phyloP scores from a whole-genome alignment of 2,329 filamentous ascomycete genomes.

The Penicillium sp. region DNA sequence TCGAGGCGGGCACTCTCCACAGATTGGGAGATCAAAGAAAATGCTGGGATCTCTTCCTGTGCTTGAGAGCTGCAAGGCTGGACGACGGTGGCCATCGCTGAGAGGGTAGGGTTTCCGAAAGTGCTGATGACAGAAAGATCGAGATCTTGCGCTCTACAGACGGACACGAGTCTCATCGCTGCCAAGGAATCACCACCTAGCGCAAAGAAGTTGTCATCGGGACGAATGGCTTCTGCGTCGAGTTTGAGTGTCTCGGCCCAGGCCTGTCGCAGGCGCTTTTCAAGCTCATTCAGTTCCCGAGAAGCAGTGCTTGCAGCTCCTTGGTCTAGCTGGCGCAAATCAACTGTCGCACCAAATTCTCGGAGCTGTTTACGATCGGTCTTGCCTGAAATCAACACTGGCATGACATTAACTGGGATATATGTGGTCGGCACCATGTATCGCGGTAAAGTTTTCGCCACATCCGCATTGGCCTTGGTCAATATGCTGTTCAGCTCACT shows the following conservation, averaged over 20 bases:
- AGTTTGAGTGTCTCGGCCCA: constrained; percentile 37
- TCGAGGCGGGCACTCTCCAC: constrained; percentile 36
- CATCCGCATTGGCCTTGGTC: constrained; percentile 22
- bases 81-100: constrained; percentile 44
- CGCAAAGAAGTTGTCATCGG: constrained; percentile 39
- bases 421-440: constrained; percentile 43
- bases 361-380: constrained; percentile 42
- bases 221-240: constrained; percentile 34
- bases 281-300: constrained; percentile 32
- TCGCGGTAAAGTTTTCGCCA: constrained; percentile 29
- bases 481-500: constrained; percentile 19
- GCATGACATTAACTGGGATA: constrained; percentile 44
- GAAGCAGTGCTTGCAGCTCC: constrained; percentile 9
- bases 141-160: constrained; percentile 30
- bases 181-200: constrained; percentile 37
- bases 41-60: constrained; percentile 27
- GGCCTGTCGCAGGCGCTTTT: constrained; percentile 31
- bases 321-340: constrained; percentile 33
- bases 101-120: constrained; percentile 35
- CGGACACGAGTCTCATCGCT: constrained; percentile 36
- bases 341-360: constrained; percentile 34
- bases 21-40: constrained; percentile 35
- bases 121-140: constrained; percentile 37
- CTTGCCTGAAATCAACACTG: constrained; percentile 46
- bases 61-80: constrained; percentile 26